Evolutionary conservation across 208 protist species (phyloP).

Genomic region (Chromosphaera perkinsii): DNA sequence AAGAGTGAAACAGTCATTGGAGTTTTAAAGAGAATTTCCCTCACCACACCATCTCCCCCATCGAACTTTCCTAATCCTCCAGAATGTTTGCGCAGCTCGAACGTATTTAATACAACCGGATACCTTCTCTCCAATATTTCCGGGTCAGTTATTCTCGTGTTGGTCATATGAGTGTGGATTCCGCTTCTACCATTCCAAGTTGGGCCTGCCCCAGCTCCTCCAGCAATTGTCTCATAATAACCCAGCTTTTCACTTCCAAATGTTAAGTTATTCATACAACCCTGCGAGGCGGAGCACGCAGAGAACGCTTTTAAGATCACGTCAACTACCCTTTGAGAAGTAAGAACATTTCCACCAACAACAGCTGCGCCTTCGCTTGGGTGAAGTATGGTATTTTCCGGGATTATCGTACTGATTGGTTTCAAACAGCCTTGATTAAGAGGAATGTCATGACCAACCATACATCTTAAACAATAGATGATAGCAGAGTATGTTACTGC

Average conservation of each 20-base stretch:
- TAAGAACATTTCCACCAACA: slow-evolving; percentile 89
- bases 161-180: slow-evolving; percentile 94
- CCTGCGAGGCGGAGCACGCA: slow-evolving; percentile 72
- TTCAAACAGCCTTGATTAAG: slow-evolving; percentile 84
- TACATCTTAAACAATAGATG: slow-evolving; percentile 85
- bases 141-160: slow-evolving; percentile 85
- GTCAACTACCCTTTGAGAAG: slow-evolving; percentile 84
- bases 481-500: slow-evolving; percentile 79
- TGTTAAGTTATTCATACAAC: slow-evolving; percentile 91
- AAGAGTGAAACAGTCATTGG: slow-evolving; percentile 68
- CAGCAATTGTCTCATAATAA: slow-evolving; percentile 92
- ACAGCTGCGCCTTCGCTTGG: slow-evolving; percentile 76
- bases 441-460: slow-evolving; percentile 82
- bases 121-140: slow-evolving; percentile 75
- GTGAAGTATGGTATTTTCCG: slow-evolving; percentile 65
- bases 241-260: slow-evolving; percentile 75
- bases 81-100: slow-evolving; percentile 67
- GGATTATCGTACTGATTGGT: slow-evolving; percentile 67
- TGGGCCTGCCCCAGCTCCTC: slow-evolving; percentile 79
- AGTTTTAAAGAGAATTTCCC: slow-evolving; percentile 67
- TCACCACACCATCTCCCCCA: slow-evolving; percentile 77
- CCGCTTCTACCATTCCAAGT: slow-evolving; percentile 68
- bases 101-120: slow-evolving; percentile 66
- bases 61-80: slow-evolving; percentile 68
- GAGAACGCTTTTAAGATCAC: slow-evolving; percentile 80